Conservation (phyloP, 768 basidiomycete genomes). For the Calocybe cyanea region DNA sequence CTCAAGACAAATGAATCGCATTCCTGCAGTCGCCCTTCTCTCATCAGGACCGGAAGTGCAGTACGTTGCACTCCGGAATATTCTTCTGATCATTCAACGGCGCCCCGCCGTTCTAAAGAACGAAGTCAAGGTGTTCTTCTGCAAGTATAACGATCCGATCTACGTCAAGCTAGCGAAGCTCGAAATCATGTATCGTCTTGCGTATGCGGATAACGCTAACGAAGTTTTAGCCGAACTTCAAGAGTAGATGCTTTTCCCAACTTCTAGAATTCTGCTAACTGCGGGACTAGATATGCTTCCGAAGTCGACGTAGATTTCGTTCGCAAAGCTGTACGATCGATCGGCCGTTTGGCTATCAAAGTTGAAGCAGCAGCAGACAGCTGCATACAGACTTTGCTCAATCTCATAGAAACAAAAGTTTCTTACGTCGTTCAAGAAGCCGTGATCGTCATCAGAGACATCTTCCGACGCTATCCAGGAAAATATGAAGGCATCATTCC, state of each 20-base stretch:
- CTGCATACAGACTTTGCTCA: constrained; percentile 84
- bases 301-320: constrained; percentile 99
- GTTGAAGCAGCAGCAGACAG: constrained; percentile 84
- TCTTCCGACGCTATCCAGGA: constrained; percentile 95
- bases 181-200: constrained; percentile 98
- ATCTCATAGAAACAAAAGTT: constrained; percentile 89
- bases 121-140: constrained; percentile 99
- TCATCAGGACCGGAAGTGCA: constrained; percentile 99
- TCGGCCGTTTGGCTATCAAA: constrained; percentile 97
- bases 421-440: constrained; percentile 97
- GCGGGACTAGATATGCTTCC: constrained; percentile 75
- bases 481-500: constrained; percentile 97
- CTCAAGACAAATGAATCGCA: constrained; percentile 4
- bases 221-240: constrained; percentile 94
- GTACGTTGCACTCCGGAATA: constrained; percentile 96
- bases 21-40: constrained; percentile 73
- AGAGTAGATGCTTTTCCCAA: constrained; percentile 54
- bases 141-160: constrained; percentile 99
- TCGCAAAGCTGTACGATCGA: constrained; percentile 94
- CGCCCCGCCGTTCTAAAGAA: constrained; percentile 90
- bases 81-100: constrained; percentile 94
- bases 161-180: constrained; percentile 98
- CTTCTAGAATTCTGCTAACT: background rate
- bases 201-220: constrained; percentile 88
- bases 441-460: constrained; percentile 95